phyloP scores from a whole-genome alignment of 2,329 filamentous ascomycete genomes.

The Mariannaea elegans region DNA sequence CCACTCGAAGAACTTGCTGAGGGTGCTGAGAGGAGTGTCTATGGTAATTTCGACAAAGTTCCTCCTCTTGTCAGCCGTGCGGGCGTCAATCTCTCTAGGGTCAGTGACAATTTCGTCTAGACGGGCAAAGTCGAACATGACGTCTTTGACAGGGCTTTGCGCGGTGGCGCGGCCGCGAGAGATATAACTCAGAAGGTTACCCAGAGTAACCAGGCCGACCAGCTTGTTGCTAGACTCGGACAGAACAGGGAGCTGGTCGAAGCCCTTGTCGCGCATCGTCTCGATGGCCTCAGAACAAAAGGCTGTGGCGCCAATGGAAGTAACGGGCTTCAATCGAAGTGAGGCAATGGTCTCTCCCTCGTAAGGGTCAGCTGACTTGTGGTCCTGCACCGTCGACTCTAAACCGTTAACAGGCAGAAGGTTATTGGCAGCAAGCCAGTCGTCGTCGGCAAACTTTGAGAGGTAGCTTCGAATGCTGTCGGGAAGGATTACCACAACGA shows the following conservation, averaged over 20 bases:
- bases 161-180: conserved; percentile 81
- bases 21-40: conserved; percentile 82
- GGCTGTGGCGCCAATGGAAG: conserved; percentile 77
- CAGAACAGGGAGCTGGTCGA: conserved; percentile 95
- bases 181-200: conserved; percentile 92
- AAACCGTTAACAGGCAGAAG: conserved; percentile 72
- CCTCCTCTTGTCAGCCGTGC: conserved; percentile 58
- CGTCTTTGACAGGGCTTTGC: conserved; percentile 78
- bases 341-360: conserved; percentile 80
- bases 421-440: conserved; percentile 97
- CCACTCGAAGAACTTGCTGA: conserved; percentile 97
- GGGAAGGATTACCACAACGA: conserved; percentile 89
- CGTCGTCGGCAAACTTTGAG: conserved; percentile 98
- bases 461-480: conserved; percentile 98
- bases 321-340: conserved; percentile 92
- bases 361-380: conserved; percentile 71
- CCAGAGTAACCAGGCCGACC: conserved; percentile 91
- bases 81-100: conserved; percentile 68
- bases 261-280: conserved; percentile 97
- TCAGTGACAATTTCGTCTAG: conserved; percentile 93
- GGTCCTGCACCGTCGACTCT: conserved; percentile 57
- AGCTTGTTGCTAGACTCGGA: conserved; percentile 74
- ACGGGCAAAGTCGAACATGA: conserved; percentile 96
- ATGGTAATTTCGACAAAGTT: conserved; percentile 94
- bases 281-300: conserved; percentile 90